Evolutionary conservation across 495 filamentous ascomycete species (phyloP).

Genomic region (Daldinia caldariorum): DNA sequence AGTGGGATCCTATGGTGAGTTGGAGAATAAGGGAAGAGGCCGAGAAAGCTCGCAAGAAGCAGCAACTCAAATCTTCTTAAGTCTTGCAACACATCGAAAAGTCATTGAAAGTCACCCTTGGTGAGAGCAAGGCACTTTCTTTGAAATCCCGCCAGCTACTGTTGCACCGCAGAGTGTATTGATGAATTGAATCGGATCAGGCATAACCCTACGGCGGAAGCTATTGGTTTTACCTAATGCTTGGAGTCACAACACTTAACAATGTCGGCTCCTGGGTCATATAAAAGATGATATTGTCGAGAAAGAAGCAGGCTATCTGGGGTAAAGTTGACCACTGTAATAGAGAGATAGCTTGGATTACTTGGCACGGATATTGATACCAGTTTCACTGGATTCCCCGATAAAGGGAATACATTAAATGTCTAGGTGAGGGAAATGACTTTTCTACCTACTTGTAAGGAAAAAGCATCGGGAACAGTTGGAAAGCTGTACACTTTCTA

Average conservation of each 20-base stretch:
- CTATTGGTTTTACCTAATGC: constrained; percentile 7
- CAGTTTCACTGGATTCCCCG: neutral
- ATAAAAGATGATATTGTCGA: neutral
- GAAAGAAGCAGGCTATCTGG: neutral
- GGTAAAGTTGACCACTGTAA: neutral
- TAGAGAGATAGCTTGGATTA: neutral
- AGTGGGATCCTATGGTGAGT: constrained; percentile 41
- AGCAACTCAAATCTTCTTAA: constrained; percentile 27
- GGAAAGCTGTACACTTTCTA: neutral
- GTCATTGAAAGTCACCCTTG: constrained; percentile 4
- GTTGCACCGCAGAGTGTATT: constrained; percentile 22
- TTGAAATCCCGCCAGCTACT: constrained; percentile 13
- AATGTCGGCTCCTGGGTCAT: neutral
- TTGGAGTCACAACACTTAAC: neutral
- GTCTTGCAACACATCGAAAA: constrained; percentile 17
- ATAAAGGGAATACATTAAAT: neutral
- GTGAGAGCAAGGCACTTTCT: constrained; percentile 11
- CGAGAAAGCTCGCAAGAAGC: constrained; percentile 38
- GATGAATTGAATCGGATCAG: constrained; percentile 21
- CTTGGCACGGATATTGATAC: constrained; percentile 1
- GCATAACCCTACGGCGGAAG: constrained; percentile 12
- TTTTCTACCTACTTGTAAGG: neutral
- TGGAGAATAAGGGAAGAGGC: constrained; percentile 39
- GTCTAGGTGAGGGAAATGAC: neutral
- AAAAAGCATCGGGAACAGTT: neutral